Base-by-base conservation (phyloP, 306 rosid species). In the Cicer cuneatum region DNA sequence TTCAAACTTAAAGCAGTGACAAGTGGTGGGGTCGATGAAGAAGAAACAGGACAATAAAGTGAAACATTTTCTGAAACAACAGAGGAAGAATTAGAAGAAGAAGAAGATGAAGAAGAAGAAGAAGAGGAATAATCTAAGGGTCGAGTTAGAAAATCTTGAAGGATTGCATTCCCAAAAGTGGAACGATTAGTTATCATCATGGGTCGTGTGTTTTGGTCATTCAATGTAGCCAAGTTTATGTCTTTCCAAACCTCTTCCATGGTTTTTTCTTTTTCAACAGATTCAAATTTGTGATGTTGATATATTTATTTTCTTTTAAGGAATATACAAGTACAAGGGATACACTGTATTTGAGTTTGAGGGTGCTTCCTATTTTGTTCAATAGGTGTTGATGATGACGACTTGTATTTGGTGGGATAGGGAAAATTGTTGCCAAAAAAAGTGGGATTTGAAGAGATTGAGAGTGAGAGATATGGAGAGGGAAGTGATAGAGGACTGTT, bases 201-300 rank as follows among this genome's bases (percentile, higher is more conserved):
- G 15, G 56, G 43, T 2, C 51, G 7, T 8, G 53, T 2, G 18
- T 7, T 46, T 12, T 61, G 81, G 14, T 76, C 71, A 14, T 78
- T 71, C 12, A 87, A 77, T 29, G 89, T 81, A 10, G 86, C 60
- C 0, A 89, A 83, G 11, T 81, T 84, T 3, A 91, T 86, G 80
- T 89, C 97, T 46, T 86, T 87, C 97, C 96, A 89, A 0, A 89
- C 89, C 62, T 87, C 95, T 71, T 89, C 95, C 97, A 91, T 91
- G 69, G 78, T 73, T 66, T 8, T 46, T 9, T 19, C 58, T 21
- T 69, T 41, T 29, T 3, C 4, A 0, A 29, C 0, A 29, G 33
- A 29, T 29, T 29, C 33, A 29, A 29, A 29, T 29, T 2, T 29
- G 33, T 29, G 33, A 29, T 29, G 33, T 29, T 29, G 33, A 29